Evolutionary conservation across 1,139 yeast species (phyloP).

Genomic region (Nakaseomyces uthaithaninus): DNA sequence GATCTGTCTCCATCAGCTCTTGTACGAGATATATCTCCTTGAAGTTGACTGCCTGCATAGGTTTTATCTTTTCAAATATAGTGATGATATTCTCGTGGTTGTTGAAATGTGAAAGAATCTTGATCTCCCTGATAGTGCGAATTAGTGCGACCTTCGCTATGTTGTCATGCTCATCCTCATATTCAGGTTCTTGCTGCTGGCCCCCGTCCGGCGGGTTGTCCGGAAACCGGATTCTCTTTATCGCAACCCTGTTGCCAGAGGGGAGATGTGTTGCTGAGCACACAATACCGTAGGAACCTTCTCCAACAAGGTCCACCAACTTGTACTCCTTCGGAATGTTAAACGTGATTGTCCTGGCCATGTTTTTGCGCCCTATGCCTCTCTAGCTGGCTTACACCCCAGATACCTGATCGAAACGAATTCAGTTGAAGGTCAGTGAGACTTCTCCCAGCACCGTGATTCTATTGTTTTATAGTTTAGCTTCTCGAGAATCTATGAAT

Average conservation of each 20-base stretch:
- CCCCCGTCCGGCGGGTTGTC: constrained; percentile 1
- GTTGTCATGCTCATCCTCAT: constrained; percentile 41
- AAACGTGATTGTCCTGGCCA: constrained; percentile 55
- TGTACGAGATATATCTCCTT: constrained; percentile 64
- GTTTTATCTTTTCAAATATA: constrained; percentile 80
- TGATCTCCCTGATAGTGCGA: constrained; percentile 81
- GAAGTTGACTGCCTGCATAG: constrained; percentile 56
- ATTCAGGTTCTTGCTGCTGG: neutral
- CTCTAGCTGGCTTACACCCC: constrained; percentile 36
- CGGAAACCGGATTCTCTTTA: constrained; percentile 66
- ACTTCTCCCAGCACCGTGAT: too few relatives aligned
- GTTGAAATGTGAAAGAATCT: constrained; percentile 76
- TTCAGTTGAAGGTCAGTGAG: too few relatives aligned
- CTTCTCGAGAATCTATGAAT: too few relatives aligned
- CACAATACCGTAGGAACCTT: constrained; percentile 96
- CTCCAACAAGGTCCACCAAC: constrained; percentile 78
- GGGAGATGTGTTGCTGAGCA: constrained; percentile 79
- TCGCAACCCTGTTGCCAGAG: constrained; percentile 75
- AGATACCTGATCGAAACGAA: too few relatives aligned
- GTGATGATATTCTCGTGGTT: constrained; percentile 91
- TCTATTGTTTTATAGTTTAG: neutral
- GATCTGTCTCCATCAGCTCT: constrained; percentile 64
- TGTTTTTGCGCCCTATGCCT: constrained; percentile 19
- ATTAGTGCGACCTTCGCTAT: constrained; percentile 80
- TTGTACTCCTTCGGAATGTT: constrained; percentile 85